A percentile compares a stretch with the other conserved stretches of the same genome.
These are phyloP conservation scores for Penicillium silybi DNA, from an alignment of 495 filamentous ascomycete species.

Conservation along the genomic window DNA sequence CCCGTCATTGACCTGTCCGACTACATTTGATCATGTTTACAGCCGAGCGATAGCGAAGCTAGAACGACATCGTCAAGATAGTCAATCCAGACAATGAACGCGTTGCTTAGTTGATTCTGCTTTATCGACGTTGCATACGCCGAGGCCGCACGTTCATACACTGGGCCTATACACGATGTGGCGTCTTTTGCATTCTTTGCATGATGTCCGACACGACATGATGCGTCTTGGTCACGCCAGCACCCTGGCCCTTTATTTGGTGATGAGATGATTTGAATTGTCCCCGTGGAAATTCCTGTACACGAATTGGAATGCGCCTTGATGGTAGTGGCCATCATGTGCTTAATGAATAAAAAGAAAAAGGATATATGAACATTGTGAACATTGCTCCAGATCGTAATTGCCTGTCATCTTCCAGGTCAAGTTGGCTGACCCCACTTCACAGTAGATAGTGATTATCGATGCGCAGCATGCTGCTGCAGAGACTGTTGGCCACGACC, in stretches of 20 bases:
- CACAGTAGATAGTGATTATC: too few species aligned
- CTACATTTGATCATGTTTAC: conserved; percentile 12
- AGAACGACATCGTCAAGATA: conserved; percentile 11
- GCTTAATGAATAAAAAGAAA: neutral
- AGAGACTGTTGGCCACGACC: too few species aligned
- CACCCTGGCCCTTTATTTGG: neutral
- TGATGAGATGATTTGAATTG: neutral
- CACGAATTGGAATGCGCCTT: neutral
- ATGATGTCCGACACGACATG: neutral
- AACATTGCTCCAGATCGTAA: conserved; percentile 7
- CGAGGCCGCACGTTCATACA: neutral
- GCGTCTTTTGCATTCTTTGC: conserved; percentile 1
- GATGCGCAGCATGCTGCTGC: too few species aligned
- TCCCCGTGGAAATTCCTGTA: neutral
- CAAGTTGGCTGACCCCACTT: too few species aligned
- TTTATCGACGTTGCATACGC: neutral
- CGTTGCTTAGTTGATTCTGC: neutral
- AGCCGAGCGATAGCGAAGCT: too few species aligned
- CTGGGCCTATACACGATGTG: neutral
- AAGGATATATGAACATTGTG: too few species aligned
- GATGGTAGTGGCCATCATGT: neutral
- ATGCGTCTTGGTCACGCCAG: neutral
- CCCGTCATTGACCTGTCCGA: conserved; percentile 2
- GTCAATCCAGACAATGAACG: conserved; percentile 12
- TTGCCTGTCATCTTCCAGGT: too few species aligned